A percentile compares a stretch with the other conserved stretches of the same genome.
phyloP scores from a whole-genome alignment of 306 rosid species.

The Lagenaria siceraria region DNA sequence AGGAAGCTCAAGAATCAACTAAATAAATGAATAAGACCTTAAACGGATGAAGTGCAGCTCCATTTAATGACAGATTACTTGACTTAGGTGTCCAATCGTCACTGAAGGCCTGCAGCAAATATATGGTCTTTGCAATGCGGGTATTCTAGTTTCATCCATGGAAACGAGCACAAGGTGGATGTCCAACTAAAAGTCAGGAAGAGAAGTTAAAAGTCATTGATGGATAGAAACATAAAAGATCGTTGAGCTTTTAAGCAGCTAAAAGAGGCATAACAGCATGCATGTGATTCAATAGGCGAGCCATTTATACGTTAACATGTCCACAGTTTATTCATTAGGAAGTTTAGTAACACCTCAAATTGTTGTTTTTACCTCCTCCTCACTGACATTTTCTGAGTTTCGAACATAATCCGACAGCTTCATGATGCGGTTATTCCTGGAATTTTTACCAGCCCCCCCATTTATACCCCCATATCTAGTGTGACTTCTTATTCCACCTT shows the following conservation, averaged over 20 bases:
- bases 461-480: constrained; percentile 37
- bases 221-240: constrained; percentile 4
- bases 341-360: constrained; percentile 5
- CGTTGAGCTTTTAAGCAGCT: constrained; percentile 1
- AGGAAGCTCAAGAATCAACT: constrained; percentile 13
- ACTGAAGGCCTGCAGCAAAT: constrained; percentile 47
- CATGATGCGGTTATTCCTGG: constrained; percentile 36
- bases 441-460: constrained; percentile 37
- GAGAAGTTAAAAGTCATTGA: not conserved
- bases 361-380: constrained; percentile 35
- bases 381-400: constrained; percentile 19
- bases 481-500: constrained; percentile 54
- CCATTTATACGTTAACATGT: not conserved
- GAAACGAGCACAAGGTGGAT: constrained; percentile 47
- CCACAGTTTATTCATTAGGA: not conserved
- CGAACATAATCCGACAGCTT: constrained; percentile 47
- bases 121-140: constrained; percentile 38
- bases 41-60: constrained; percentile 4
- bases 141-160: constrained; percentile 38
- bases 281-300: not conserved
- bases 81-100: constrained; percentile 35
- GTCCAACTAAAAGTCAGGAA: constrained; percentile 27
- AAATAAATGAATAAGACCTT: not conserved
- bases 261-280: not conserved
- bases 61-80: constrained; percentile 31